Evolutionary conservation across 1,284 basidiomycete genomes (phyloP), one percentile per base, ranked within the genome.

Genomic region (Apiotrichum brassicae): DNA sequence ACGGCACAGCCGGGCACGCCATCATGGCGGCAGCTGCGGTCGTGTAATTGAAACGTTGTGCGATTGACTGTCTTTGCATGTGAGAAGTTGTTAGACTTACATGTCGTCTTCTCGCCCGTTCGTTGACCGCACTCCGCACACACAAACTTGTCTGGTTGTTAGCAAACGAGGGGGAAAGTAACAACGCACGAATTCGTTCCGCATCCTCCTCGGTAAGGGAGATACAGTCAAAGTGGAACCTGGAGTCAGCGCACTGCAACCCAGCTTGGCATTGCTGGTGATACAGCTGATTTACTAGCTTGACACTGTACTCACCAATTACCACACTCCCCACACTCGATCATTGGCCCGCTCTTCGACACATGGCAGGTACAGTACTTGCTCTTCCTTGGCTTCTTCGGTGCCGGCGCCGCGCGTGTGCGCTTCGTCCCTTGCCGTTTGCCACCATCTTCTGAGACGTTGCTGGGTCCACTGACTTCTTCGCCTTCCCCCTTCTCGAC

Each of bases 191-290:
- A 25, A 69, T 68, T 30, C 49, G 51, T 45, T 68, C 66, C 3
- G 68, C 68, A 23, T 63, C 60, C 3, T 60, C 57, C 5, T 60
- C 58, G 5, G 43, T 49, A 26, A 71, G 34, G 9, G 54, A 46
- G 24, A 71, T 46, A 34, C 70, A 71, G 11, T 38, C 49, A 36
- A 69, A 71, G 56, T 71, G 70, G 49, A 66, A 69, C 69, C 68
- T 71, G 46, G 26, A 18, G n/a, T 42, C 26, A 32, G 40, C 11
- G 12, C 38, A 19, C 14, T n/a, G n/a, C n/a, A n/a, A n/a, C n/a
- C n/a, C n/a, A n/a, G n/a, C n/a, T n/a, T n/a, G n/a, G n/a, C n/a
- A n/a, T n/a, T n/a, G n/a, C n/a, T n/a, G n/a, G n/a, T n/a, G n/a
- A n/a, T n/a, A n/a, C n/a, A n/a, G n/a, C n/a, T n/a, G n/a, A n/a